Conservation (phyloP, 2,329 filamentous ascomycete genomes). For the Elsinoe batatas region DNA sequence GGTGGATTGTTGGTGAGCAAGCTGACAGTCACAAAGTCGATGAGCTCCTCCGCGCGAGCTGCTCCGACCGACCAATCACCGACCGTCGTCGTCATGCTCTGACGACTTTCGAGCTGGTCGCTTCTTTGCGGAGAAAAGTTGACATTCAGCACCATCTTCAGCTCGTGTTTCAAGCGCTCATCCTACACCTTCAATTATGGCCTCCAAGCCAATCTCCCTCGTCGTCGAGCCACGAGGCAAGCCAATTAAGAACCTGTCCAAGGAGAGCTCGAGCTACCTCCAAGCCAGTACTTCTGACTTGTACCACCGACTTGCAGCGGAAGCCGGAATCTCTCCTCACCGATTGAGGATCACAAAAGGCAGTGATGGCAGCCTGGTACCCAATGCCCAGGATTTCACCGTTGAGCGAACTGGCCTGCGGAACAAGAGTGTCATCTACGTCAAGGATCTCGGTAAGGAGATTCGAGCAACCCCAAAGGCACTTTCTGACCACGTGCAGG, state of each 20-base stretch:
- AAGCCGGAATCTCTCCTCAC: conserved; percentile 47
- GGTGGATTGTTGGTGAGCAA: neutral
- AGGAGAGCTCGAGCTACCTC: conserved; percentile 42
- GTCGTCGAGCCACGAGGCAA: conserved; percentile 44
- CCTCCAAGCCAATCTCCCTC: conserved; percentile 34
- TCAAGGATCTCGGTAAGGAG: conserved; percentile 78
- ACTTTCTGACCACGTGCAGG: conserved; percentile 42
- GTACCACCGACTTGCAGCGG: conserved; percentile 46
- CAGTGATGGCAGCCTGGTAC: conserved; percentile 49
- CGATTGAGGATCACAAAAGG: conserved; percentile 56
- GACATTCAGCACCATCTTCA: neutral
- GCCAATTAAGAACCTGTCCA: conserved; percentile 51
- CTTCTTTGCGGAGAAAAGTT: conserved; percentile 4
- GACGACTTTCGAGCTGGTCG: neutral
- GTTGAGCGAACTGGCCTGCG: conserved; percentile 47
- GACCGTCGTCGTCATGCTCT: neutral
- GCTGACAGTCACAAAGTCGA: neutral
- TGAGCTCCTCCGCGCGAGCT: neutral
- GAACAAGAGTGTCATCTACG: conserved; percentile 57
- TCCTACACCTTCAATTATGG: conserved; percentile 24
- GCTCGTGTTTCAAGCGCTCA: neutral
- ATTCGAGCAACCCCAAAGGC: neutral
- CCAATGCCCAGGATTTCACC: conserved; percentile 44
- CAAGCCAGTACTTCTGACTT: conserved; percentile 46
- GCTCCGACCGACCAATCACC: neutral